Conservation (phyloP, 345 rosid species). For the Euphorbia pulcherrima region DNA sequence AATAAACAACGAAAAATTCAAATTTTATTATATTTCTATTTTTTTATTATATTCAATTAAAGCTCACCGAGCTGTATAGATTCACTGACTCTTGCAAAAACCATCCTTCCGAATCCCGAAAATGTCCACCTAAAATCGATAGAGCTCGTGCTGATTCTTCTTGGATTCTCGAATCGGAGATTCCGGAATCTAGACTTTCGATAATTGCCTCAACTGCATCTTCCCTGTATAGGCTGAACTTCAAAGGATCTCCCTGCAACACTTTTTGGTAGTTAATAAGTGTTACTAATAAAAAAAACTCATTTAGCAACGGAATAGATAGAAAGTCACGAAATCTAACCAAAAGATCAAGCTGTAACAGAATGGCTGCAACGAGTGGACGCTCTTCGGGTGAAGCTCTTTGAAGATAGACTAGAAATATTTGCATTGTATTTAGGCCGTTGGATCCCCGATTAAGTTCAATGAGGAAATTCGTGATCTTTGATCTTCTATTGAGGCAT, state of each 20-base stretch:
- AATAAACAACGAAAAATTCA: no score
- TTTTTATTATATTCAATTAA: no score
- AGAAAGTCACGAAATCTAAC: slow-evolving; percentile 24
- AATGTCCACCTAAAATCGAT: slow-evolving; percentile 45
- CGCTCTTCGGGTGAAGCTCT: slow-evolving; percentile 45
- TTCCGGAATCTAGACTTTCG: slow-evolving; percentile 38
- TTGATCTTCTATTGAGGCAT: slow-evolving; percentile 44
- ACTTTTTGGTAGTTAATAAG: no score
- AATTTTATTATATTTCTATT: no score
- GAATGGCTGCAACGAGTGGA: slow-evolving; percentile 47
- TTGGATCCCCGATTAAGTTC: slow-evolving; percentile 39
- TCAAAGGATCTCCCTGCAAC: slow-evolving; percentile 51
- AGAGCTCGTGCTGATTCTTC: slow-evolving; percentile 54
- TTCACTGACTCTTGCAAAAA: slow-evolving; percentile 32
- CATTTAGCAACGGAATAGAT: no score
- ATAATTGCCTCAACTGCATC: slow-evolving; percentile 55
- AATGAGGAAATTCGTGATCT: slow-evolving; percentile 32
- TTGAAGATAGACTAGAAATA: slow-evolving; percentile 45
- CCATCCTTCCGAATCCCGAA: slow-evolving; percentile 44
- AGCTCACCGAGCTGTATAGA: slow-evolving; percentile 35
- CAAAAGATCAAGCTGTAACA: slow-evolving; percentile 62
- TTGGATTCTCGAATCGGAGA: slow-evolving; percentile 35
- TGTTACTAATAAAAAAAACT: no score
- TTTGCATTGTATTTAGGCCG: slow-evolving; percentile 51
- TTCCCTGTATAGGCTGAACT: slow-evolving; percentile 51